Evolutionary conservation across 1,139 yeast species (phyloP).

Genomic region (Nakaseomyces nivariensis): DNA sequence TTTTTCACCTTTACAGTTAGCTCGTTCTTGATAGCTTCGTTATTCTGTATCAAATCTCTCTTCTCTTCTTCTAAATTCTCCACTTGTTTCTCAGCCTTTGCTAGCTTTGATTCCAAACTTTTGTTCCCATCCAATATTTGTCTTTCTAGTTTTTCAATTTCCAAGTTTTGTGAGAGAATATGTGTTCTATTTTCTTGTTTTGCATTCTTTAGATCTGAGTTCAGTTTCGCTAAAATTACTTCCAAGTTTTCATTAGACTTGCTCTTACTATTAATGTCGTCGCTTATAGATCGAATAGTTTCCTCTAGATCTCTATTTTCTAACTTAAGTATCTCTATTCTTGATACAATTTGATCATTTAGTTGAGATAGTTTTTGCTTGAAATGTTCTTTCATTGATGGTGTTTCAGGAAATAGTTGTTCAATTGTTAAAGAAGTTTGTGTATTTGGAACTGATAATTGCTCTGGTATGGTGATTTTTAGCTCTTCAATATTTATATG

Average conservation of each 20-base stretch:
- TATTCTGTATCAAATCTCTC: conserved; percentile 27
- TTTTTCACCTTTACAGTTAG: conserved; percentile 38
- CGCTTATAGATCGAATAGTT: conserved; percentile 40
- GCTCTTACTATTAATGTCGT: conserved; percentile 42
- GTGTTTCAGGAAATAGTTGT: not conserved
- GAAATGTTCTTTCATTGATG: conserved; percentile 5
- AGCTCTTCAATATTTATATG: conserved; percentile 16
- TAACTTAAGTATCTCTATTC: conserved; percentile 47
- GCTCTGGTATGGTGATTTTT: not conserved
- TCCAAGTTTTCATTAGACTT: conserved; percentile 41
- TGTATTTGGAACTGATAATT: not conserved
- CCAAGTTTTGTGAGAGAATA: conserved; percentile 42
- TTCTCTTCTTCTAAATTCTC: conserved; percentile 18
- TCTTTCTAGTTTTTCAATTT: conserved; percentile 39
- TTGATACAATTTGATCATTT: conserved; percentile 39
- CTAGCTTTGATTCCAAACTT: conserved; percentile 36
- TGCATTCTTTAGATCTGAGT: conserved; percentile 46
- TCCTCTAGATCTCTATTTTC: conserved; percentile 37
- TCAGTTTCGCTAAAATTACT: conserved; percentile 42
- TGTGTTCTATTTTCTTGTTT: conserved; percentile 44
- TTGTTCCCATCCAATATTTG: conserved; percentile 43
- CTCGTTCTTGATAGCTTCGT: conserved; percentile 24
- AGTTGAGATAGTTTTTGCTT: conserved; percentile 33
- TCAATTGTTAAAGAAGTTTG: not conserved
- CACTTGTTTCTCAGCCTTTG: conserved; percentile 29